phyloP scores from a whole-genome alignment of 129 eudicot genomes.

The Cynara cardunculus region DNA sequence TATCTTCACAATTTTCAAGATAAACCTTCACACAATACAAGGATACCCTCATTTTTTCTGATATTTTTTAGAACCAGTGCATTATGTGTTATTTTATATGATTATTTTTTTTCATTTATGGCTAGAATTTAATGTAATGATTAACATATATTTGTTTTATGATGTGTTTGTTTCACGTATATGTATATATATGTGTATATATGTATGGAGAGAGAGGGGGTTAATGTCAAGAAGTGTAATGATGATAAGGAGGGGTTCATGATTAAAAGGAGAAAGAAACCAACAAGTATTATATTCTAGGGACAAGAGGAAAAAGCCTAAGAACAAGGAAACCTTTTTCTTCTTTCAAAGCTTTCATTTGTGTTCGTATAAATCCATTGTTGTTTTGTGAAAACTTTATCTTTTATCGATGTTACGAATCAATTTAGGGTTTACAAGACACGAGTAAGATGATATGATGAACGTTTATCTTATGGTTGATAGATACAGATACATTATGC shows the following conservation, averaged over 20 bases:
- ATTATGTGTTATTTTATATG: no score
- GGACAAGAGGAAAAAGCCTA: slow-evolving; percentile 36
- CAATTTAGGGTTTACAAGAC: neutral
- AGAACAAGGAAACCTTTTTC: slow-evolving; percentile 30
- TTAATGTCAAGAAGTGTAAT: slow-evolving; percentile 32
- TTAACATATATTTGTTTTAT: no score
- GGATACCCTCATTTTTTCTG: neutral
- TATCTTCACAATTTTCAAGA: neutral
- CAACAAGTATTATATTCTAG: slow-evolving; percentile 34
- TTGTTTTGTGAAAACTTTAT: neutral
- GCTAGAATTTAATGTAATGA: no score
- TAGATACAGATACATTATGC: neutral
- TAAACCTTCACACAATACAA: neutral
- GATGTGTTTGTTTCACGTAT: no score
- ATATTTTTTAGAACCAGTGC: no score
- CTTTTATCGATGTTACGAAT: neutral
- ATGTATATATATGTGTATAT: no score
- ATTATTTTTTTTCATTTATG: no score
- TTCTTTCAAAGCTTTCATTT: slow-evolving; percentile 17
- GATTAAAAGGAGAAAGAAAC: slow-evolving; percentile 36
- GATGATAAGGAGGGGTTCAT: slow-evolving; percentile 35
- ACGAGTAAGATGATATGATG: neutral
- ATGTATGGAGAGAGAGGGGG: neutral
- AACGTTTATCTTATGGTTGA: neutral
- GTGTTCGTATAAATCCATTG: slow-evolving; percentile 9